These are phyloP conservation scores for Trichoderma sp. DNA, from an alignment of 2,329 filamentous ascomycete species.

Conservation along the genomic window DNA sequence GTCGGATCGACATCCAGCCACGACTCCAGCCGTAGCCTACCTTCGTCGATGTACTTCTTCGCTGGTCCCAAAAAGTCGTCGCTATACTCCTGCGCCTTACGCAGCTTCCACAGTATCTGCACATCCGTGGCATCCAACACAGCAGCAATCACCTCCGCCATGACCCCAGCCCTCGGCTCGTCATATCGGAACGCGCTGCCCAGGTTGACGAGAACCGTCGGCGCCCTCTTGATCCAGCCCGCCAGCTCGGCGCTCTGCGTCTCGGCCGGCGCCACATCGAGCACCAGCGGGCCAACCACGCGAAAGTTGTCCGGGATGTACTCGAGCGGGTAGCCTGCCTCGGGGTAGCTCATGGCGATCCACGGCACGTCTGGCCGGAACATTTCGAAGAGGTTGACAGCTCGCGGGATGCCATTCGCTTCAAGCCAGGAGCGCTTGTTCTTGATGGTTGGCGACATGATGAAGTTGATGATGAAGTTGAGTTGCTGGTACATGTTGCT, in stretches of 20 bases:
- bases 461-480: slow-evolving; percentile 24
- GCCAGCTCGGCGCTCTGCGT: slow-evolving; percentile 42
- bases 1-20: slow-evolving; percentile 34
- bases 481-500: slow-evolving; percentile 35
- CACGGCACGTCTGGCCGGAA: slow-evolving; percentile 27
- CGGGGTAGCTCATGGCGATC: slow-evolving; percentile 28
- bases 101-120: slow-evolving; percentile 36
- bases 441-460: slow-evolving; percentile 14
- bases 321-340: slow-evolving; percentile 28
- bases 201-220: slow-evolving; percentile 48
- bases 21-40: slow-evolving; percentile 25
- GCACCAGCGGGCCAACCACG: slow-evolving; percentile 44
- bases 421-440: slow-evolving; percentile 34
- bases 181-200: slow-evolving; percentile 38
- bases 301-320: slow-evolving; percentile 29
- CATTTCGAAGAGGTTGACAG: slow-evolving; percentile 23
- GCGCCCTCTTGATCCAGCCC: slow-evolving; percentile 39
- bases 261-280: slow-evolving; percentile 35
- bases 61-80: slow-evolving; percentile 21
- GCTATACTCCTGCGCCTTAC: slow-evolving; percentile 14
- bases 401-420: slow-evolving; percentile 25
- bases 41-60: slow-evolving; percentile 23
- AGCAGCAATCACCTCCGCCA: slow-evolving; percentile 27
- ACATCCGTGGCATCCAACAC: slow-evolving; percentile 25
- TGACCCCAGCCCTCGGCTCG: slow-evolving; percentile 25